Conservation (phyloP, 768 basidiomycete genomes). For the Rhodotorula babjevae region DNA sequence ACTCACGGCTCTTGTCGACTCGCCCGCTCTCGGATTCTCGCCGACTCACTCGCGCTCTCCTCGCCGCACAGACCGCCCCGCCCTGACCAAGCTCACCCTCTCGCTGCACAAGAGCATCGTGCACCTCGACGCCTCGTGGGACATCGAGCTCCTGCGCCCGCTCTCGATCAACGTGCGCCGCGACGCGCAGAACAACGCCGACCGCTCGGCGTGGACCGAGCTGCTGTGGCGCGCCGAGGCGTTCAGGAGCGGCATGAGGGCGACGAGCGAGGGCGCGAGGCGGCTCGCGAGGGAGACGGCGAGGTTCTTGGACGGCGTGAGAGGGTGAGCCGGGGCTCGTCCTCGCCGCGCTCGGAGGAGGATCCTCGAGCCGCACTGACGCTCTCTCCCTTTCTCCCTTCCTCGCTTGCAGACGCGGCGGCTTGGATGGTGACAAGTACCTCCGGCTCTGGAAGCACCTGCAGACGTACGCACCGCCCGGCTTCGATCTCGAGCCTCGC, state of each 20-base stretch:
- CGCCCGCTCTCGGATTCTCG: too few relatives aligned
- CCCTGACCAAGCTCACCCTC: neutral
- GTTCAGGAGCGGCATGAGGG: neutral
- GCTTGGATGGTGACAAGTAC: neutral
- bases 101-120: neutral
- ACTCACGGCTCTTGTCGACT: neutral
- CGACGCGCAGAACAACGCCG: neutral
- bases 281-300: neutral
- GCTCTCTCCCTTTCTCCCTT: too few relatives aligned
- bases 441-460: neutral
- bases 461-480: neutral
- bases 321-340: neutral
- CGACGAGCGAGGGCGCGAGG: neutral
- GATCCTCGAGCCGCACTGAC: too few relatives aligned
- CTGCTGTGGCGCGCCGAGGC: neutral
- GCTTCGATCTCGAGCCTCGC: neutral
- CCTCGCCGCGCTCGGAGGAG: too few relatives aligned
- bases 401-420: neutral
- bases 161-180: neutral
- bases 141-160: neutral
- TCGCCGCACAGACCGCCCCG: neutral
- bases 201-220: neutral
- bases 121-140: neutral
- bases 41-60: neutral
- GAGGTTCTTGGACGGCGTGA: neutral